These are phyloP conservation scores for Leptodontidium sp. DNA, from an alignment of 2,329 filamentous ascomycete species.

Conservation along the genomic window DNA sequence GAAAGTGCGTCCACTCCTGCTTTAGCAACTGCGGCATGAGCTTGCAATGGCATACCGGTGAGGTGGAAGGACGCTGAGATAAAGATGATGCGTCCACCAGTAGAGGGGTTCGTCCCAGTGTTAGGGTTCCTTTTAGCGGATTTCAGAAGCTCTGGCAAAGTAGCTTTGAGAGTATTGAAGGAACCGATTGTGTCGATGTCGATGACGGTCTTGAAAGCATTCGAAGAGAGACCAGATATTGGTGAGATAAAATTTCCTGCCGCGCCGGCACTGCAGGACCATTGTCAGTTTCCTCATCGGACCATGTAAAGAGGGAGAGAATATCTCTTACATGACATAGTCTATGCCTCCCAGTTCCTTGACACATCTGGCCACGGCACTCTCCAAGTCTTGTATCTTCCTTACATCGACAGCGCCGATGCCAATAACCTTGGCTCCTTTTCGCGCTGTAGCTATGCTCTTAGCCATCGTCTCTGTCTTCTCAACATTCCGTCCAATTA, in stretches of 20 bases:
- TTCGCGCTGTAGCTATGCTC: slow-evolving; percentile 81
- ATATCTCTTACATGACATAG: slow-evolving; percentile 79
- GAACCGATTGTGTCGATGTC: slow-evolving; percentile 95
- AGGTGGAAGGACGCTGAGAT: slow-evolving; percentile 93
- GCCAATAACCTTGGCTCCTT: slow-evolving; percentile 84
- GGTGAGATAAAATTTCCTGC: slow-evolving; percentile 95
- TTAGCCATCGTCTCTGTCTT: slow-evolving; percentile 85
- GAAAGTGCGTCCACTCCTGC: slow-evolving; percentile 88
- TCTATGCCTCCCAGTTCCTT: slow-evolving; percentile 88
- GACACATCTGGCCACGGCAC: slow-evolving; percentile 80
- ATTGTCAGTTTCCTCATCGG: neutral
- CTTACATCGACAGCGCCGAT: slow-evolving; percentile 84
- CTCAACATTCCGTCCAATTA: slow-evolving; percentile 86
- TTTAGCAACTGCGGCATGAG: slow-evolving; percentile 92
- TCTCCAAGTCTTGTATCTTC: slow-evolving; percentile 72
- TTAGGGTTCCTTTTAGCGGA: slow-evolving; percentile 70
- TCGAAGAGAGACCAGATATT: slow-evolving; percentile 80
- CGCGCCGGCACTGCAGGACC: slow-evolving; percentile 75
- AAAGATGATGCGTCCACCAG: slow-evolving; percentile 86
- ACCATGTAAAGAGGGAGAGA: neutral
- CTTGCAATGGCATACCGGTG: slow-evolving; percentile 83
- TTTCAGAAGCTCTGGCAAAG: slow-evolving; percentile 79
- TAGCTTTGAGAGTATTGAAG: slow-evolving; percentile 94
- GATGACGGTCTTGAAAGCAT: slow-evolving; percentile 94
- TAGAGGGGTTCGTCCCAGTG: slow-evolving; percentile 64